Evolutionary conservation across 148 eudicot species (phyloP).

Genomic region (Amaranthus hypochondriacus): DNA sequence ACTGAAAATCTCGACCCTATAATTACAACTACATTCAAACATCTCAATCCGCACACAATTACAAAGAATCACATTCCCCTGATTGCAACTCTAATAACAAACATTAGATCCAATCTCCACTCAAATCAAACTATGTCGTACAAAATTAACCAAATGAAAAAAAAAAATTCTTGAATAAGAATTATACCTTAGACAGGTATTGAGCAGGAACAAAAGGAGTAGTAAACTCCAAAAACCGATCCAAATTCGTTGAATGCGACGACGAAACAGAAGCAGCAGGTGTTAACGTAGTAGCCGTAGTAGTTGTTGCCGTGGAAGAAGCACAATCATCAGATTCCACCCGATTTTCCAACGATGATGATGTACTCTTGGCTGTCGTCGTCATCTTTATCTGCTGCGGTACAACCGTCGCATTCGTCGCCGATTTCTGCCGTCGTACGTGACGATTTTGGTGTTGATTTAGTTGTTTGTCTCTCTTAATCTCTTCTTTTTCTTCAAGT

Average conservation of each 20-base stretch:
- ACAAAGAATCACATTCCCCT: not conserved
- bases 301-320: slow-evolving; percentile 22
- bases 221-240: slow-evolving; percentile 77
- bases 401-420: slow-evolving; percentile 3
- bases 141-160: not conserved
- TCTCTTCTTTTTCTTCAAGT: slow-evolving; percentile 12
- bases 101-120: not conserved
- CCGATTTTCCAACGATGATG: slow-evolving; percentile 26
- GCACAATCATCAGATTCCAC: slow-evolving; percentile 38
- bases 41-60: not conserved
- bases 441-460: not conserved
- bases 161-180: not conserved
- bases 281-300: slow-evolving; percentile 15
- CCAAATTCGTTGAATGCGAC: slow-evolving; percentile 52
- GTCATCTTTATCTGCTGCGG: not conserved
- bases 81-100: not conserved
- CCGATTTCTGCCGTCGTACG: slow-evolving; percentile 17
- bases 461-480: slow-evolving; percentile 13
- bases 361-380: not conserved
- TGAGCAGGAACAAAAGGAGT: slow-evolving; percentile 71
- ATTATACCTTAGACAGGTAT: slow-evolving; percentile 56
- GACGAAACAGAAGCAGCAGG: slow-evolving; percentile 23
- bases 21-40: not conserved
- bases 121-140: not conserved
- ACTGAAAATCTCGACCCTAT: not conserved